Evolutionary conservation across 192 early-diverging fungal species (phyloP), one percentile per base, ranked within the genome.

Genomic region (Mortierella alpina): DNA sequence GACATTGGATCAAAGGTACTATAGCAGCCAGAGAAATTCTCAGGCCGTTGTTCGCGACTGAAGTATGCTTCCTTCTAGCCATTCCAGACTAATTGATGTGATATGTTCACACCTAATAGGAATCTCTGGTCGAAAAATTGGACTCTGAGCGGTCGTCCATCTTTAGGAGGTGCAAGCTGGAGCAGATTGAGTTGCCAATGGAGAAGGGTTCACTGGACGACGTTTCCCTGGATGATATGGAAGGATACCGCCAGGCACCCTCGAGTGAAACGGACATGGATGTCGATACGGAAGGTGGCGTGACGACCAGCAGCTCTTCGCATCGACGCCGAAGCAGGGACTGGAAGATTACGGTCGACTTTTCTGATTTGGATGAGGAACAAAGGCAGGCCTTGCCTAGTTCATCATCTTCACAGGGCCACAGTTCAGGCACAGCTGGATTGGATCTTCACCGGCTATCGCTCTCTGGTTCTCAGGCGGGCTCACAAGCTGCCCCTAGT

Each of bases 181-280:
- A 98, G 69, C 96, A 98, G 52, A 96, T 99, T 60, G 87, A 91
- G 9, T 70, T 99, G 45, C 97, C 96, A 49, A 86, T 98, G 52
- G 61, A 87, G 17, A 84, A 84, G 55, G 93, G 93, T 15, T 92
- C 88, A 12, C 78, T 98, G 79, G 90, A 92, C 9, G 91, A 93
- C 54, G 85, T 98, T 6, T 80, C 92, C 4, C 82, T 97, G 60
- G 90, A 92, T 56, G 86, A 94, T 52, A n/a, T 88, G 17, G 85
- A 93, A 54, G 75, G 77, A 42, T 70, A 66, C 52, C 54, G 73
- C 62, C 68, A 59, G 31, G 13, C 53, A 45, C 44, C n/a, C 7
- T 59, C 73, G 9, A 61, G 44, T 42, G 68, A 82, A 23, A 72
- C 83, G 51, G 62, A 68, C 39, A 89, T 88, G 90, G 90, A 89